A percentile compares a stretch with the other conserved stretches of the same genome.
Conservation (phyloP, 2,329 filamentous ascomycete genomes). For the Teratosphaeria pseudoeucalypti region DNA sequence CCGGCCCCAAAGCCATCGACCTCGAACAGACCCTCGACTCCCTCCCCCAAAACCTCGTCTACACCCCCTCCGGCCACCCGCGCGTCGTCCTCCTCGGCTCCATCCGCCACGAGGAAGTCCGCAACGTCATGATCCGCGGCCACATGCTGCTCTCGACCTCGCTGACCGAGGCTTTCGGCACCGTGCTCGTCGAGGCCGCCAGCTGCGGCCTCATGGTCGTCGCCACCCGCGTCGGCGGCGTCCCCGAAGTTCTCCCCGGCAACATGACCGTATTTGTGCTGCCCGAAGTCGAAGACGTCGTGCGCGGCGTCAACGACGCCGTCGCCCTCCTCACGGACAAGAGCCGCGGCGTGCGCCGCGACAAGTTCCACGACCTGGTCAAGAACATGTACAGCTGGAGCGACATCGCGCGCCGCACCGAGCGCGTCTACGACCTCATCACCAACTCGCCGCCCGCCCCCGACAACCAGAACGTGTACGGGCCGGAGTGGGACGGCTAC, state of each 20-base stretch:
- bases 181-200: conserved; percentile 93
- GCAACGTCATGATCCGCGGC: conserved; percentile 92
- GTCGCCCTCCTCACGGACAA: conserved; percentile 80
- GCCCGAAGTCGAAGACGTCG: conserved; percentile 90
- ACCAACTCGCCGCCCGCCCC: conserved; percentile 59
- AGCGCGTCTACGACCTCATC: conserved; percentile 91
- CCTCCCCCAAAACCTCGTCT: conserved; percentile 29
- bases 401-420: conserved; percentile 85
- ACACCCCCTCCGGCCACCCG: conserved; percentile 57
- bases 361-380: conserved; percentile 92
- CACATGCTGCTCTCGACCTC: conserved; percentile 95
- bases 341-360: conserved; percentile 56
- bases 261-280: conserved; percentile 98
- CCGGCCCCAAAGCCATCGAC: conserved; percentile 92
- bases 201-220: conserved; percentile 95
- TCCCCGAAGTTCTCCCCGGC: conserved; percentile 86
- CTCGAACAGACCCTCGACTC: conserved; percentile 92
- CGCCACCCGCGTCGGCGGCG: conserved; percentile 90
- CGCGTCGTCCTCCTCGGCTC: conserved; percentile 86
- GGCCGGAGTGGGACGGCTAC: conserved; percentile 57
- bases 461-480: conserved; percentile 70
- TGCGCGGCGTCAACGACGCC: conserved; percentile 77
- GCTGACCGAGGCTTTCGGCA: conserved; percentile 92
- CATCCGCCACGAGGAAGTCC: conserved; percentile 88
- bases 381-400: conserved; percentile 99